These are phyloP conservation scores for Blastocystis sp. DNA, from an alignment of 352 stramenopile genomes.

Conservation along the genomic window DNA sequence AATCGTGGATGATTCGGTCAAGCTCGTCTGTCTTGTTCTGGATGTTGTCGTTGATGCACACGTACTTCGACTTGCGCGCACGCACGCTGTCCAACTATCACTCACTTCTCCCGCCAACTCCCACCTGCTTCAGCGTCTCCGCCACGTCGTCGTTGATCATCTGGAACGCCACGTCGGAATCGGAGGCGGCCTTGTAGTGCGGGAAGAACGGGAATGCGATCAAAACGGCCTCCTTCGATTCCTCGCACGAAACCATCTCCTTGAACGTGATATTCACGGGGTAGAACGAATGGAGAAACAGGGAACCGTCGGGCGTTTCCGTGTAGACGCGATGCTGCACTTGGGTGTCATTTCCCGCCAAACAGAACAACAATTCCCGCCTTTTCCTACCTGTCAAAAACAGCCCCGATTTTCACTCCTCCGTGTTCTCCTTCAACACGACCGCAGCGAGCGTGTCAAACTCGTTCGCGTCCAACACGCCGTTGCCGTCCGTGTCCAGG, in stretches of 20 bases:
- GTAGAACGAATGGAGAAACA: slow-evolving; percentile 22
- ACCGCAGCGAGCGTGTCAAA: slow-evolving; percentile 82
- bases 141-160: slow-evolving; percentile 89
- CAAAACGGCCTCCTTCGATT: background rate
- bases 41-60: slow-evolving; percentile 94
- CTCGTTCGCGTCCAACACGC: slow-evolving; percentile 84
- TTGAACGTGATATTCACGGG: slow-evolving; percentile 6
- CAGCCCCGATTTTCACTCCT: background rate
- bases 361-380: slow-evolving; percentile 14
- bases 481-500: slow-evolving; percentile 85
- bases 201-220: background rate
- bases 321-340: background rate
- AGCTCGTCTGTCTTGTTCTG: slow-evolving; percentile 80
- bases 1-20: slow-evolving; percentile 83
- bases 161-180: slow-evolving; percentile 83
- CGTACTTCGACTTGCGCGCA: slow-evolving; percentile 86
- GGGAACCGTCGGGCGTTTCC: background rate
- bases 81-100: slow-evolving; percentile 87
- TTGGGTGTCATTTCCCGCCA: background rate
- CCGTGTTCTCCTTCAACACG: slow-evolving; percentile 70
- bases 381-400: background rate
- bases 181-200: slow-evolving; percentile 74
- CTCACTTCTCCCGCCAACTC: slow-evolving; percentile 71
- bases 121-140: slow-evolving; percentile 74
- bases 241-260: background rate